phyloP scores from a whole-genome alignment of 2,329 filamentous ascomycete genomes.

The Ustilaginoidea virens region DNA sequence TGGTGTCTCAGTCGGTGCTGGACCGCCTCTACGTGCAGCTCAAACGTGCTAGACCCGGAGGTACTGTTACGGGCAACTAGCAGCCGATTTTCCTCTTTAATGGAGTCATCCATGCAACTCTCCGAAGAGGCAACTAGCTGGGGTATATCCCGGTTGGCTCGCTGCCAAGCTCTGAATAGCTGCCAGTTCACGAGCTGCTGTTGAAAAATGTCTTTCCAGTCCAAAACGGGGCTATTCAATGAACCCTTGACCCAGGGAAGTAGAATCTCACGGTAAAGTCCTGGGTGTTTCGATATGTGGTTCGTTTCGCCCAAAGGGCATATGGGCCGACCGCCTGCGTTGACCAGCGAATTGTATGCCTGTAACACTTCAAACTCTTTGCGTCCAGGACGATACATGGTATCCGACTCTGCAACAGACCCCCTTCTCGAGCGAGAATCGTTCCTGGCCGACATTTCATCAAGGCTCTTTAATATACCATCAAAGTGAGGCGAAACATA shows the following conservation, averaged over 20 bases:
- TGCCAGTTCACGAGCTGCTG: slow-evolving; percentile 4
- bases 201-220: slow-evolving; percentile 4
- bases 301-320: slow-evolving; percentile 2
- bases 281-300: slow-evolving; percentile 2
- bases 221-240: neutral
- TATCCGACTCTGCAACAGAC: neutral
- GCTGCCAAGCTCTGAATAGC: slow-evolving; percentile 3
- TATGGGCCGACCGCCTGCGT: slow-evolving; percentile 2
- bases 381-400: slow-evolving; percentile 2
- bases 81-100: too few relatives aligned
- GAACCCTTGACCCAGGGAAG: neutral
- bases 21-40: neutral
- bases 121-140: too few relatives aligned
- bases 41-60: too few relatives aligned
- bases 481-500: slow-evolving; percentile 3
- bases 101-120: too few relatives aligned
- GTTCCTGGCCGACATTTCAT: slow-evolving; percentile 5
- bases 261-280: neutral
- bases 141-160: slow-evolving; percentile 1
- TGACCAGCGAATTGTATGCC: slow-evolving; percentile 3
- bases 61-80: too few relatives aligned
- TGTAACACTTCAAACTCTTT: slow-evolving; percentile 4
- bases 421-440: neutral
- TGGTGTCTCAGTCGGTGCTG: slow-evolving; percentile 1
- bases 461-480: slow-evolving; percentile 3